Evolutionary conservation across 257 asterid species (phyloP).

Genomic region (Solanum arcanum): DNA sequence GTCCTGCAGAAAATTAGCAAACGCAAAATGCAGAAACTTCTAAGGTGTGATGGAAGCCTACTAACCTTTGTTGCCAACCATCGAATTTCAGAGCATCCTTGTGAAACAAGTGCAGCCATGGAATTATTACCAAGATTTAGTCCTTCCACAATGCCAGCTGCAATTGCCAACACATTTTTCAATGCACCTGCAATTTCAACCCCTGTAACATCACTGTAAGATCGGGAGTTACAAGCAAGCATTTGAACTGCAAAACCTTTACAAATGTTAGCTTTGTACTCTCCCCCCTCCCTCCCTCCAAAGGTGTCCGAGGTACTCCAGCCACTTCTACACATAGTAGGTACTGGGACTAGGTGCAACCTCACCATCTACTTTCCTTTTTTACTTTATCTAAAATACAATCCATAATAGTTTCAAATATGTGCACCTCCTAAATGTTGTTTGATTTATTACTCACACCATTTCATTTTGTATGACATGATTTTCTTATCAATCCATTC

Average conservation of each 20-base stretch:
- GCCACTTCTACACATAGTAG: not conserved
- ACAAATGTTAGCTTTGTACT: not conserved
- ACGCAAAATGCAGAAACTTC: not conserved
- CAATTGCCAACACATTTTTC: slow-evolving; percentile 89
- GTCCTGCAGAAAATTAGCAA: not conserved
- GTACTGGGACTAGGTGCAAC: not conserved
- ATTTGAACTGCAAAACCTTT: not conserved
- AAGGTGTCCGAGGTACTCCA: not conserved
- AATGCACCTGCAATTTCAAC: slow-evolving; percentile 97
- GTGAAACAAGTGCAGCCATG: slow-evolving; percentile 94
- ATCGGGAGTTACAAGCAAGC: slow-evolving; percentile 50
- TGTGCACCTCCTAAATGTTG: not conserved
- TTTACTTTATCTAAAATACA: not conserved
- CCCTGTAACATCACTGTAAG: slow-evolving; percentile 92
- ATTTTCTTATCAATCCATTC: not conserved
- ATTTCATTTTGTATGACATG: not conserved
- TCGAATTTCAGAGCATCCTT: slow-evolving; percentile 94
- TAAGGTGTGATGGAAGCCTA: not conserved
- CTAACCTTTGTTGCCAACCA: slow-evolving; percentile 91
- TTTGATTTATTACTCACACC: not conserved
- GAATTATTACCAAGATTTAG: slow-evolving; percentile 85
- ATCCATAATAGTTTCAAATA: not conserved
- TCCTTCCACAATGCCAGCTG: slow-evolving; percentile 94
- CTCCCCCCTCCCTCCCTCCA: not conserved
- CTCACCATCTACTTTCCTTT: not conserved